A percentile compares a stretch with the other conserved stretches of the same genome.
Evolutionary conservation across 2,329 filamentous ascomycete species (phyloP).

Genomic region (Ascochyta pisi): DNA sequence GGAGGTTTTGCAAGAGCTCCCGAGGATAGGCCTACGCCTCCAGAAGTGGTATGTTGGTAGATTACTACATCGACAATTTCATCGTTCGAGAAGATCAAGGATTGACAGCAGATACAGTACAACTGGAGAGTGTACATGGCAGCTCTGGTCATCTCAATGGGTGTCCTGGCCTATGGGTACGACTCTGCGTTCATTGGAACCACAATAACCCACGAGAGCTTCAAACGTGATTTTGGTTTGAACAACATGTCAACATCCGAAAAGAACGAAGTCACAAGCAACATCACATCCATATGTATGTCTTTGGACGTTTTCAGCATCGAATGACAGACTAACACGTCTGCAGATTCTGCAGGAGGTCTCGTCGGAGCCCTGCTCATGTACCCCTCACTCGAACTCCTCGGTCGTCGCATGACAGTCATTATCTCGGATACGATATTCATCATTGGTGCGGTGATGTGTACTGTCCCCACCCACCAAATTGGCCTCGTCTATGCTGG

Average conservation of each 20-base stretch:
- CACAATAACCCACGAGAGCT: constrained; percentile 73
- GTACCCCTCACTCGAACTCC: constrained; percentile 53
- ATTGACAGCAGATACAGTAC: constrained; percentile 46
- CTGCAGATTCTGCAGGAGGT: constrained; percentile 55
- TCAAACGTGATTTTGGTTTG: constrained; percentile 72
- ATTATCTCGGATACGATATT: constrained; percentile 57
- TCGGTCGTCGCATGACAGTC: constrained; percentile 60
- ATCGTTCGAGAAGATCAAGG: too few relatives aligned
- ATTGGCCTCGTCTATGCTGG: constrained; percentile 53
- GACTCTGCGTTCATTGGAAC: constrained; percentile 80
- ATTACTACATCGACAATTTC: background rate
- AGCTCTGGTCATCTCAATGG: constrained; percentile 62
- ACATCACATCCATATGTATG: constrained; percentile 56
- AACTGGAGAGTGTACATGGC: constrained; percentile 66
- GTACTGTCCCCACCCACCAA: constrained; percentile 37
- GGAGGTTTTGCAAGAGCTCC: constrained; percentile 55
- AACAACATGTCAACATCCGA: constrained; percentile 50
- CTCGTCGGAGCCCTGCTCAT: constrained; percentile 61
- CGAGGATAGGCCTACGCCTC: constrained; percentile 63
- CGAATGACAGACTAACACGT: background rate
- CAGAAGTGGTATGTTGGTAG: constrained; percentile 53
- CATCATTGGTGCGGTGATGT: constrained; percentile 49
- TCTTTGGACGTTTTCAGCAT: background rate
- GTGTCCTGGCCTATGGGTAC: constrained; percentile 65
- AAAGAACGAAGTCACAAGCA: constrained; percentile 56